Evolutionary conservation across 371 early-diverging fungal species (phyloP).

Genomic region (Mortierella sp.): DNA sequence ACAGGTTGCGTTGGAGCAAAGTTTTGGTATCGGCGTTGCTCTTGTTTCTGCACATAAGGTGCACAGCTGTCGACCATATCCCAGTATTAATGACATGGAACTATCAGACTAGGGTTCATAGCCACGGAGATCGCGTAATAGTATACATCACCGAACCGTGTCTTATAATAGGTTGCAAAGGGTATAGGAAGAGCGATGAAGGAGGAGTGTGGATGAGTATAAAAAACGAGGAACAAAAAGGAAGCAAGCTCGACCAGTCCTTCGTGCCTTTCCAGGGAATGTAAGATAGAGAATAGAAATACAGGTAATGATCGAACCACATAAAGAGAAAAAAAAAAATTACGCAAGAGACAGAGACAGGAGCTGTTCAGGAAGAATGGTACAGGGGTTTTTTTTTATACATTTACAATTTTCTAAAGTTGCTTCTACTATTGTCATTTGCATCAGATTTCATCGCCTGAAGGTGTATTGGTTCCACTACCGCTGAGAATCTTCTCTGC

Average conservation of each 20-base stretch:
- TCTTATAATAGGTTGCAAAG: neutral
- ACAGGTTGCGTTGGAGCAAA: neutral
- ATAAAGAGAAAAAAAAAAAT: no score
- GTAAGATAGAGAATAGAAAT: no score
- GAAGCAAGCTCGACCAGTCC: neutral
- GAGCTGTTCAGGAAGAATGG: no score
- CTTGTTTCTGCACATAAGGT: neutral
- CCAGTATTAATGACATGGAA: constrained; percentile 11
- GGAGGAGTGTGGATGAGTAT: neutral
- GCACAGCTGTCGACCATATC: neutral
- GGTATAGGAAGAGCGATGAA: neutral
- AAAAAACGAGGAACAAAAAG: neutral
- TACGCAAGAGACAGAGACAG: no score
- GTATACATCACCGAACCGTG: neutral
- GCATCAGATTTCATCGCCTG: neutral
- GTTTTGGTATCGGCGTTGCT: neutral
- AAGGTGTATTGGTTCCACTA: constrained; percentile 20
- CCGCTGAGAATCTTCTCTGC: constrained; percentile 48
- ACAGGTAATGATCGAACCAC: no score
- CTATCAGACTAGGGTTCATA: constrained; percentile 11
- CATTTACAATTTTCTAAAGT: constrained; percentile 3
- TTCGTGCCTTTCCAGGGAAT: no score
- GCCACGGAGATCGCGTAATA: neutral
- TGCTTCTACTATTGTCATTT: neutral
- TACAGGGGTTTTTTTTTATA: constrained; percentile 2